A percentile compares a stretch with the other conserved stretches of the same genome.
Evolutionary conservation across 108 stramenopile species (phyloP).

Genomic region (Cyclotella kingstonii): DNA sequence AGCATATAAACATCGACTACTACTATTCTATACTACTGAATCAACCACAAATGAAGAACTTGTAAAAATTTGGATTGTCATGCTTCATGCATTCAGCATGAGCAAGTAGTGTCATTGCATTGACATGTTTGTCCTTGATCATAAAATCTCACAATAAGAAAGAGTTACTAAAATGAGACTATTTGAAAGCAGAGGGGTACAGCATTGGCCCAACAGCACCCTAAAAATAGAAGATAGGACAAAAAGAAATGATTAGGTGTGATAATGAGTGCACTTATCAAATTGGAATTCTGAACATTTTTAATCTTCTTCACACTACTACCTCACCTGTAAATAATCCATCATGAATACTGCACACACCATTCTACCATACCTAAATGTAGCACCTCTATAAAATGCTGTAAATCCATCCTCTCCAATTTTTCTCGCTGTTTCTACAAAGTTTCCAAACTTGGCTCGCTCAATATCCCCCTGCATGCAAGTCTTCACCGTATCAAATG

Average conservation of each 20-base stretch:
- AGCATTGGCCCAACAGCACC: conserved; percentile 37
- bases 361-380: conserved; percentile 92
- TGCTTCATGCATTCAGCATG: too few relatives aligned
- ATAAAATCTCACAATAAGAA: not conserved
- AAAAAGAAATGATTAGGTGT: not conserved
- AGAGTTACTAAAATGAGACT: not conserved
- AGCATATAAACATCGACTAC: too few relatives aligned
- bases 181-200: conserved; percentile 44
- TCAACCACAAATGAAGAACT: too few relatives aligned
- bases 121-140: too few relatives aligned
- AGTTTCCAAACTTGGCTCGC: conserved; percentile 70
- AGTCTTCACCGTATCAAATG: conserved; percentile 92
- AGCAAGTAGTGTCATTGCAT: too few relatives aligned
- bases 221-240: conserved; percentile 4
- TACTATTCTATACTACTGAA: too few relatives aligned
- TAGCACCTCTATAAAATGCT: conserved; percentile 90
- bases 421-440: conserved; percentile 64
- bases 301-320: not conserved
- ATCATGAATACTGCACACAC: conserved; percentile 91
- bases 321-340: conserved; percentile 68
- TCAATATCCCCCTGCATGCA: conserved; percentile 97
- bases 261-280: not conserved
- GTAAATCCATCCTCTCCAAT: conserved; percentile 70
- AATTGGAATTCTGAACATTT: not conserved
- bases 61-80: too few relatives aligned